Evolutionary conservation across 257 asterid genomes (phyloP).

Genomic region (Solanum verrucosum): DNA sequence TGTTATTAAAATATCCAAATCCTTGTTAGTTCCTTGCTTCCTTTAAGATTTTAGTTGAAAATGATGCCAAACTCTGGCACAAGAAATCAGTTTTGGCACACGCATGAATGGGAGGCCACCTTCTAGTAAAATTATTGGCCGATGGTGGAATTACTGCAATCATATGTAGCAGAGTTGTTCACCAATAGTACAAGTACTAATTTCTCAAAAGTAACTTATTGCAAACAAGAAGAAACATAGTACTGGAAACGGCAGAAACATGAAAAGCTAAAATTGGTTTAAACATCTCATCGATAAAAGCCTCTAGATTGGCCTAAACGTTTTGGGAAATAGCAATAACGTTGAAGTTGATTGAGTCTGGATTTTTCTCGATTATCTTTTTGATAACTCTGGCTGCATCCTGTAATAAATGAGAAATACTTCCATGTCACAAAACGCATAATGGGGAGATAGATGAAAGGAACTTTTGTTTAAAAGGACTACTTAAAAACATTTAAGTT

Average conservation of each 20-base stretch:
- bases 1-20: background rate
- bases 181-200: background rate
- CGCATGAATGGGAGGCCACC: background rate
- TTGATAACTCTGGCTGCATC: conserved; percentile 67
- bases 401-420: conserved; percentile 19
- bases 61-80: background rate
- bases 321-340: conserved; percentile 68
- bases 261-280: background rate
- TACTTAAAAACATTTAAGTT: background rate
- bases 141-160: background rate
- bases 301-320: background rate
- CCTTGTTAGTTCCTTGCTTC: background rate
- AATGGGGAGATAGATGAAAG: background rate
- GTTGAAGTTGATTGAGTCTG: conserved; percentile 65
- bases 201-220: background rate
- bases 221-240: background rate
- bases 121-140: background rate
- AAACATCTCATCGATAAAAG: background rate
- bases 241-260: background rate
- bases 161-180: background rate
- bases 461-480: background rate
- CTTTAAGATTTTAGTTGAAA: background rate
- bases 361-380: conserved; percentile 58
- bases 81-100: background rate
- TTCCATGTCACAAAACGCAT: background rate